Conservation (phyloP, 2,329 filamentous ascomycete species). For the Plectosphaerella plurivora region DNA sequence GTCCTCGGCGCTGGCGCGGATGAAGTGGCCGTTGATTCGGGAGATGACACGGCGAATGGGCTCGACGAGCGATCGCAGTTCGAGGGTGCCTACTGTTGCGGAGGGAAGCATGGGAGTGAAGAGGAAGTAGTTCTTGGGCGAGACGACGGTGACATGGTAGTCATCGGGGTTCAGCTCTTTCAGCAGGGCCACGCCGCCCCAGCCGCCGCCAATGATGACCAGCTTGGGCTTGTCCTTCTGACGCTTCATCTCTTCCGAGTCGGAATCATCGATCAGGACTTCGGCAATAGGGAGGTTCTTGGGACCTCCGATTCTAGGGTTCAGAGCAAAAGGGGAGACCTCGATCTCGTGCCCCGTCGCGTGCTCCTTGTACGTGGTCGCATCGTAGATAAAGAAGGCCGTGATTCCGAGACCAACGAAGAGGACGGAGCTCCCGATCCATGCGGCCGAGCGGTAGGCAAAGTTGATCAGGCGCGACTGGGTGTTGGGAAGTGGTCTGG, state of each 20-base stretch:
- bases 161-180: constrained; percentile 88
- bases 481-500: constrained; percentile 41
- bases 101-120: constrained; percentile 98
- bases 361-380: constrained; percentile 79
- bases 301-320: constrained; percentile 77
- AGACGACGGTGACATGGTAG: constrained; percentile 94
- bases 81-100: constrained; percentile 91
- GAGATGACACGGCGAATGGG: constrained; percentile 82
- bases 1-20: constrained; percentile 81
- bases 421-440: constrained; percentile 70
- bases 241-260: constrained; percentile 62
- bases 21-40: constrained; percentile 78
- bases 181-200: constrained; percentile 87
- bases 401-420: constrained; percentile 66
- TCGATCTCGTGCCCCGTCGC: constrained; percentile 65
- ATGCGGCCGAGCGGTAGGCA: constrained; percentile 65
- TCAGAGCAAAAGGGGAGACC: constrained; percentile 79
- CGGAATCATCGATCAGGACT: constrained; percentile 83
- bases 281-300: constrained; percentile 95
- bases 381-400: constrained; percentile 91
- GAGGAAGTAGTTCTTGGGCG: constrained; percentile 92
- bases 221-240: constrained; percentile 87
- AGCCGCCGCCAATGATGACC: constrained; percentile 89
- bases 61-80: constrained; percentile 86
- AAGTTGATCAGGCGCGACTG: constrained; percentile 49